Evolutionary conservation across 2,329 filamentous ascomycete genomes (phyloP), one percentile per base, ranked within the genome.

Genomic region (Arthrobotrys iridis): DNA sequence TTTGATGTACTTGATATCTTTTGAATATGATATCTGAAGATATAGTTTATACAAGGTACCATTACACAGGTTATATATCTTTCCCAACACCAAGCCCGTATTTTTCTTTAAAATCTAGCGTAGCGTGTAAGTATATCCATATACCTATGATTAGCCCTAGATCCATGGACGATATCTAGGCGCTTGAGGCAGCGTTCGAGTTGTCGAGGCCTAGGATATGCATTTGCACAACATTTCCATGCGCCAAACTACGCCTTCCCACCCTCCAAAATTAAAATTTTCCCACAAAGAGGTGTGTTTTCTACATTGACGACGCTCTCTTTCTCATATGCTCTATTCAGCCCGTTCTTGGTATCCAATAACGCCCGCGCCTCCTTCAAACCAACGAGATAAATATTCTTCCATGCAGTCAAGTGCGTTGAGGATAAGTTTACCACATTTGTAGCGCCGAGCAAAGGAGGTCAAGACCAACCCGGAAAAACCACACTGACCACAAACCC

Each of bases 351-450:
- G 48, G 48, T 55, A 55, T 55, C 10, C 6, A 4, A 37, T 22
- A 30, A n/a, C n/a, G n/a, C n/a, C n/a, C n/a, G n/a, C n/a, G n/a
- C n/a, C n/a, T 6, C 46, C 28, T 35, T 15, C 28, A 3, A 55
- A 37, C 50, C 50, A 55, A 55, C 50, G 35, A 20, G 50, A 37
- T n/a, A 37, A 63, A 58, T 26, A 52, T 64, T 64, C 18, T 58
- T 50, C 11, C 11, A 71, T 57, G 18, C 5, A 41, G 66, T 50
- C 57, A 64, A 41, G 57, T 58, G 57, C 37, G 57, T 71, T 71
- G 66, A 43, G 66, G 66, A 64, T 57, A 64, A 46, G 35, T 71
- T 52, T 71, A 63, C 66, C 66, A 71, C 66, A 57, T 71, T 58
- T 46, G 66, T 46, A 50, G 33, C 28, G 46, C 62, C 62, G 57